Base-by-base conservation (phyloP, 228 moss, liverwort and hornwort species). In the Sphagnum magellanicum region DNA sequence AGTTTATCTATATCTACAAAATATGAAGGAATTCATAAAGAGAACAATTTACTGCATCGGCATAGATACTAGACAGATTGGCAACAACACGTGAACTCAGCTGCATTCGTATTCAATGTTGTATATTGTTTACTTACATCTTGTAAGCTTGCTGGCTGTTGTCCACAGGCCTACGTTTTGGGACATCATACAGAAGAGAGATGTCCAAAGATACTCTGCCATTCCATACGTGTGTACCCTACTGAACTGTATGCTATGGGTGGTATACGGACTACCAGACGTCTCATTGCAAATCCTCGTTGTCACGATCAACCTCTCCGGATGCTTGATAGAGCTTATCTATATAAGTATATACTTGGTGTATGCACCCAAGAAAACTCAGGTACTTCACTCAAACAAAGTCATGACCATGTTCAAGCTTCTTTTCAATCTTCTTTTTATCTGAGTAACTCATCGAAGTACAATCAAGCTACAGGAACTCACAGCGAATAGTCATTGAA, bases 191-290 rank as follows among this genome's bases (percentile, higher is more conserved):
- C 77, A 74, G 71, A 78, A 60, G 61, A 76, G 72, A 70, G 76
- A 76, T 52, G 90, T 92, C 67, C 79, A 84, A 68, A 63, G 75
- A 15, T 95, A 79, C 70, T 95, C 95, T 6, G 90, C 75, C 7
- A 59, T 90, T 11, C 95, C 95, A 0, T 95, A 92, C 59, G 84
- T 95, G 5, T 72, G 72, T 52, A 73, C 89, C 0, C 82, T 86
- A 0, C 80, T 90, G 62, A 92, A 95, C 51, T 90, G 90, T 78
- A 10, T 85, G 70, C 63, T 95, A 57, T 95, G 92, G 95, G 87
- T 87, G 14, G 61, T 95, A 10, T 95, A 92, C 50, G 95, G 95
- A 57, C 73, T 84, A 9, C 95, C 95, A 0, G 63, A 87, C 16
- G 85, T 95, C 60, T 62, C 78, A 46, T 78, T 68, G 62, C 90